Base-by-base conservation (phyloP, 2,329 filamentous ascomycete genomes). In the Ploettnerulaceae sp. region DNA sequence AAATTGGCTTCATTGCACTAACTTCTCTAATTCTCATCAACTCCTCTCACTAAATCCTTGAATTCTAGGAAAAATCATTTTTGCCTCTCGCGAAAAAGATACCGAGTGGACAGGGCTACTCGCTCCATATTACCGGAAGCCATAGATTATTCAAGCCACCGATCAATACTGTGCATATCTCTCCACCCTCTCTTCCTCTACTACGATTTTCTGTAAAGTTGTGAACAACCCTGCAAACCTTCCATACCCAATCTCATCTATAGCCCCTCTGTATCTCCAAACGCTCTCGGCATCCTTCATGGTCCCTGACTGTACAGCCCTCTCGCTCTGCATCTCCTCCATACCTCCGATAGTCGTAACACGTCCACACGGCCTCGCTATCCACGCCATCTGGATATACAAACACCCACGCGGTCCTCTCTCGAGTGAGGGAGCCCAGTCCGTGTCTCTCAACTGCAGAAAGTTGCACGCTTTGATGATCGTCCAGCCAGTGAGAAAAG, bases 221-320 rank as follows among this genome's bases (percentile, higher is more conserved):
- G 44, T 49, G n/a, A 55, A 28, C 50, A 58, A 47, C 5, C 54
- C 57, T 5, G 48, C 37, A 22, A 59, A 54, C 15, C 52, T 45
- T 18, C 48, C 39, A 24, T 42, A 33, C 28, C 28, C 29, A 18
- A 42, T n/a, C 7, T 33, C 21, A 3, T 7, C 21, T 29, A 42
- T 15, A 7, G 18, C 3, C 22, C 38, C 38, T 4, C 17, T 32
- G 5, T 20, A 32, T 28, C 26, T 32, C 39, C 28, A 42, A 15
- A 5, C 2, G 7, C 6, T 33, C 14, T 35, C 25, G 20, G 17
- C 20, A 7, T 44, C 17, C 29, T 37, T 4, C 32, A n/a, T 14
- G n/a, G 39, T 45, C 3, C 28, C 34, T 24, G 12, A 20, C 6
- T n/a, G 26, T 11, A 20, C 9, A 17, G 31, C 5, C 11, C 25